Base-by-base conservation (phyloP, 108 stramenopile species). In the Thalassiosira profunda region DNA sequence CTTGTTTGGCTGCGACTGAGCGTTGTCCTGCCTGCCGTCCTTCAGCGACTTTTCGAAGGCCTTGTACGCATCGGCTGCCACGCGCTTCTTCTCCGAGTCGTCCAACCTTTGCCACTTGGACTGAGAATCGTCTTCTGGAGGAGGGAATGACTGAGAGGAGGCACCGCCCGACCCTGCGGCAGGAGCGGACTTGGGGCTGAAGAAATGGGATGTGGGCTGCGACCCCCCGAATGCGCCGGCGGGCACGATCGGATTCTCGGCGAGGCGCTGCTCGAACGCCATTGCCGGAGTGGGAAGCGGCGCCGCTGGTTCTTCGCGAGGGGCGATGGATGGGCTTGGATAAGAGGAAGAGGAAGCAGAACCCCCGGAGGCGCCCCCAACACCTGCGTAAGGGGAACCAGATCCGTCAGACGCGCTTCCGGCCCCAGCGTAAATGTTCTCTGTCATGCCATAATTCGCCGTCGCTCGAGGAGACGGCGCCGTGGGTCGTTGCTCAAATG, bases 181-280 rank as follows among this genome's bases (percentile, higher is more conserved):
- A 5, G 55, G 56, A 46, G 45, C 36, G 40, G 63, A 36, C 15
- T 63, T 38, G 11, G 12, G 67, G 40, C 55, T 61, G 52, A 76
- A 76, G 59, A 76, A 76, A 30, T 68, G 38, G 58, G 75, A 54
- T 42, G 75, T 76, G 12, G 75, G 75, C 40, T 62, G 45, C 21
- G 75, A 67, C 44, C 67, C 75, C 20, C 75, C 75, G 57, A 76
- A 76, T n/a, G 75, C 75, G 33, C 69, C 69, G 8, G 69, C 37
- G 10, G 69, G 69, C 11, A 70, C 69, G 31, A 70, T 70, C 5
- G 69, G 69, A 23, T 70, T 70, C 31, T 51, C 48, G 37, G 69
- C 69, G 1, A 70, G 36, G 12, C 69, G 41, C 4, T 48, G 35
- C 42, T 70, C 69, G 36, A 70, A 70, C 25, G 69, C 69, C 57